These are phyloP conservation scores for Globisporangium parvum DNA, from an alignment of 352 stramenopile species.

Conservation along the genomic window DNA sequence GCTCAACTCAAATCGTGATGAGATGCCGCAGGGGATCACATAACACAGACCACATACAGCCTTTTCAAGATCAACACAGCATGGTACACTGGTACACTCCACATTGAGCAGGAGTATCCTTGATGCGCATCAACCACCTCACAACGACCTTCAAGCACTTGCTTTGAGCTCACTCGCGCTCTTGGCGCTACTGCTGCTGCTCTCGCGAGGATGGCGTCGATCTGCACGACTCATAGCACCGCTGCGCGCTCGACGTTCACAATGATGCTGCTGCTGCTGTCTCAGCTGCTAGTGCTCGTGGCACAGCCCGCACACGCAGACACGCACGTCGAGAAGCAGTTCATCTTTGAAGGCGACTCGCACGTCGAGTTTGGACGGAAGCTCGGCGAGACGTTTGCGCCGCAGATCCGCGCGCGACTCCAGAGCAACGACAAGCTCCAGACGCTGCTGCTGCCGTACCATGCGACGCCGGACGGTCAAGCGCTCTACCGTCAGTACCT, in stretches of 20 bases:
- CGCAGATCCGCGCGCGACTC: constrained; percentile 43
- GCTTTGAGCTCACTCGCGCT: too few species aligned
- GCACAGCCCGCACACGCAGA: constrained; percentile 2
- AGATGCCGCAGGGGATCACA: too few species aligned
- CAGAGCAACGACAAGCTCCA: constrained; percentile 42
- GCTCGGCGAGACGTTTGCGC: constrained; percentile 40
- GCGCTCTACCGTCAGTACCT: constrained; percentile 44
- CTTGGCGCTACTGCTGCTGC: too few species aligned
- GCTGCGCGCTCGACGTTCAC: neutral
- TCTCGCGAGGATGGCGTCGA: too few species aligned
- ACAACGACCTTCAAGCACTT: too few species aligned
- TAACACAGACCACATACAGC: too few species aligned
- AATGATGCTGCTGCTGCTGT: neutral
- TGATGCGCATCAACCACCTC: too few species aligned
- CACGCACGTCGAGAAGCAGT: constrained; percentile 28
- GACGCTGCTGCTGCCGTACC: constrained; percentile 49
- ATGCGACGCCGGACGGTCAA: constrained; percentile 28
- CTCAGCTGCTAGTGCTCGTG: neutral
- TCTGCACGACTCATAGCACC: neutral
- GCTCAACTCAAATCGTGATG: too few species aligned
- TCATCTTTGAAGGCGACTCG: constrained; percentile 52
- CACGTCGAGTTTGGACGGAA: constrained; percentile 54
- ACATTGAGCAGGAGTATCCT: too few species aligned
- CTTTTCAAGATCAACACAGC: too few species aligned
- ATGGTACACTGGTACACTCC: too few species aligned